phyloP scores from a whole-genome alignment of 345 rosid species.

The Atalantia buxifolia region DNA sequence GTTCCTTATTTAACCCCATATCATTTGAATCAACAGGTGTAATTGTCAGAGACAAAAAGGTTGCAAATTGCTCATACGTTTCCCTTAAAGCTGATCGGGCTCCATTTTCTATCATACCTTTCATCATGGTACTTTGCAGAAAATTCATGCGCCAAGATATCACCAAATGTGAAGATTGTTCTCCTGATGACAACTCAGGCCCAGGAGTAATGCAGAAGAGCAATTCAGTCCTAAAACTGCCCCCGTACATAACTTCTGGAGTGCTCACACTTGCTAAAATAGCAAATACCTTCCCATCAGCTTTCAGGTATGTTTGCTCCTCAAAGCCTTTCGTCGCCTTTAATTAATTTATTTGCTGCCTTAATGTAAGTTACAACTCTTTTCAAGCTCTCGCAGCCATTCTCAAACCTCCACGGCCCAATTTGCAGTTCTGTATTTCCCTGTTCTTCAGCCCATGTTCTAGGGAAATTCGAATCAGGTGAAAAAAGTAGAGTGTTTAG shows the following conservation, averaged over 20 bases:
- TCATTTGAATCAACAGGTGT: conserved; percentile 82
- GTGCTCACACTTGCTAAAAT: conserved; percentile 64
- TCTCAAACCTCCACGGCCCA: conserved; percentile 77
- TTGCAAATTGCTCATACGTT: conserved; percentile 62
- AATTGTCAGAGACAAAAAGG: conserved; percentile 59
- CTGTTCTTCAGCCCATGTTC: conserved; percentile 55
- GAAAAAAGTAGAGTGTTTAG: conserved; percentile 67
- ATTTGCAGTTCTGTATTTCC: conserved; percentile 75
- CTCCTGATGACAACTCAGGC: conserved; percentile 76
- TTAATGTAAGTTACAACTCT: conserved; percentile 65
- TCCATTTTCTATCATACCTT: conserved; percentile 91
- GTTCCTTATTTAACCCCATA: conserved; percentile 76
- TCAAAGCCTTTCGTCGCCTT: conserved; percentile 82
- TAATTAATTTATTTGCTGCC: conserved; percentile 74
- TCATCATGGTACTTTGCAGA: conserved; percentile 91
- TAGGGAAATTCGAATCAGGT: conserved; percentile 65
- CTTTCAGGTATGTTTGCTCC: conserved; percentile 78
- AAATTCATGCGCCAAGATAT: conserved; percentile 89
- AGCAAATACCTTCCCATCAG: conserved; percentile 66
- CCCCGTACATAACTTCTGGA: conserved; percentile 86
- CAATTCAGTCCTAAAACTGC: conserved; percentile 69
- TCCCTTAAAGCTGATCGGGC: conserved; percentile 84
- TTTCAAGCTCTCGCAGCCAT: conserved; percentile 52
- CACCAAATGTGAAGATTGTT: conserved; percentile 68
- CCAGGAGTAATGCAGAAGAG: conserved; percentile 76